Evolutionary conservation across 2,329 filamentous ascomycete species (phyloP), one percentile per base, ranked within the genome.

Genomic region (Dryadomyces sulphureus): DNA sequence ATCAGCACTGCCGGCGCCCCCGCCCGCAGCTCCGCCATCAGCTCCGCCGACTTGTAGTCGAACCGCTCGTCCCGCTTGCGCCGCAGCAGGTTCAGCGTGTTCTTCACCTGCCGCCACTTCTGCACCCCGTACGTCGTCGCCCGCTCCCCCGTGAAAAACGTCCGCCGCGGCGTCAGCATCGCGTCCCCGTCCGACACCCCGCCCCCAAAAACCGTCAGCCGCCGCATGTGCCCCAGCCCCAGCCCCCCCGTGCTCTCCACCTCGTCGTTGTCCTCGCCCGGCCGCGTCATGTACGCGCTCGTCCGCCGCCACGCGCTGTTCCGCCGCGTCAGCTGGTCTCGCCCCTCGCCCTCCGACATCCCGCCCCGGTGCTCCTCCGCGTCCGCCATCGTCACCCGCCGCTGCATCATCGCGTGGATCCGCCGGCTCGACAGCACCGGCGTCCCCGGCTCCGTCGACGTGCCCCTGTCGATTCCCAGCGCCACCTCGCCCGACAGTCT

Each of bases 21-120:
- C 38, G 92, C 93, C 42, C 92, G 77, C 34, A 98, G 69, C 62
- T 98, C 92, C 1, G 92, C 92, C 76, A 98, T 90, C 41, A 98
- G 70, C 61, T 98, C 92, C 2, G 92, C 88, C 9, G 90, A 96
- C 61, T 96, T 98, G 57, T 92, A 88, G 60, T 98, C 92, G 50
- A 95, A 83, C 39, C 84, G 82, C 46, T 95, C 87, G 45, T 86
- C 83, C 60, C 85, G 94, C 61, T 82, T 85, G 55, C 84, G 79
- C 51, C 86, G 79, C 49, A 94, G 69, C 48, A 81, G 65, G 59
- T 86, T 89, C 41, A 96, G 65, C 0, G 88, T 89, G 53, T 86
- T 86, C 65, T 95, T 96, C 57, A 98, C 76, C 58, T 93, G 85
- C 52, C 81, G 81, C 92, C 92, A 98, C 66, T 85, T 87, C 56